phyloP scores from a whole-genome alignment of 495 filamentous ascomycete genomes.

The Xylaria castorea region DNA sequence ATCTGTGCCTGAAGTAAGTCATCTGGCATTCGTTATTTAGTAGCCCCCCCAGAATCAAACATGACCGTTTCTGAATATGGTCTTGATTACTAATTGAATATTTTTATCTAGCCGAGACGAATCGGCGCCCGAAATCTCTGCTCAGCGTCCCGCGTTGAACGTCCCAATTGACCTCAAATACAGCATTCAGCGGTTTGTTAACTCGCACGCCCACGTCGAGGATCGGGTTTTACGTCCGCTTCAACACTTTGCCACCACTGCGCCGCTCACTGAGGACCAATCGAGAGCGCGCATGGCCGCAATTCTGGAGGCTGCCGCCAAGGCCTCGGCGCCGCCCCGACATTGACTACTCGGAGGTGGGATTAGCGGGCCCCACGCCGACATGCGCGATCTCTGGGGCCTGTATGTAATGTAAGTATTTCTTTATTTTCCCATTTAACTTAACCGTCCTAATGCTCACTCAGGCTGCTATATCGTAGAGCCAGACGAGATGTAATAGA shows the following conservation, averaged over 20 bases:
- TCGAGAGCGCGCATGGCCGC: conserved; percentile 39
- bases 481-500: not conserved
- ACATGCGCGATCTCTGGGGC: not conserved
- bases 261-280: conserved; percentile 38
- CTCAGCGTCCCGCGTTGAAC: conserved; percentile 32
- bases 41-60: not conserved
- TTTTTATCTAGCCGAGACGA: conserved; percentile 29
- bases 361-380: not conserved
- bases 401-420: not conserved
- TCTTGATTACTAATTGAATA: not conserved
- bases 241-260: conserved; percentile 27
- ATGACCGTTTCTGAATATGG: not conserved
- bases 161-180: conserved; percentile 37
- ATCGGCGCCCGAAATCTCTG: conserved; percentile 16
- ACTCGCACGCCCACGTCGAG: conserved; percentile 39
- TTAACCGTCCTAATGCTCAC: not conserved
- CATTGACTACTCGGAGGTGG: conserved; percentile 19
- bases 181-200: conserved; percentile 39
- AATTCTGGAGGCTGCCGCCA: conserved; percentile 29
- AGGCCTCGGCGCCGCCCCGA: conserved; percentile 8
- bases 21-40: not conserved
- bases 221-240: conserved; percentile 33
- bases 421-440: not conserved
- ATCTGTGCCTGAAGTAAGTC: conserved; percentile 39
- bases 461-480: not conserved